Evolutionary conservation across 179 eudicot species (phyloP).

Genomic region (Silene coronaria): DNA sequence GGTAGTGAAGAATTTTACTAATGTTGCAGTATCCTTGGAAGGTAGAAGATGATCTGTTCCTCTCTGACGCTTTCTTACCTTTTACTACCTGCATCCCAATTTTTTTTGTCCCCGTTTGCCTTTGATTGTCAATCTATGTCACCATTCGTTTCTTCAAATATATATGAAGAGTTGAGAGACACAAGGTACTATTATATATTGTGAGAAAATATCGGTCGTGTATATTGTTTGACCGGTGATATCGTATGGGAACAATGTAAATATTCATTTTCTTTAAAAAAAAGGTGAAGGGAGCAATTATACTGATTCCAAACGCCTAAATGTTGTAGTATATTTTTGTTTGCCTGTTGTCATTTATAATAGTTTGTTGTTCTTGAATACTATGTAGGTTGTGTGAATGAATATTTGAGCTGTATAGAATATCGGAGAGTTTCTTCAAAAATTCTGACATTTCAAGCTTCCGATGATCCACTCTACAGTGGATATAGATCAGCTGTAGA

Average conservation of each 20-base stretch:
- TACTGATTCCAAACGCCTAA: background rate
- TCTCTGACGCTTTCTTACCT: background rate
- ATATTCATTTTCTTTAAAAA: no score
- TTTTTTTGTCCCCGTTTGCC: no score
- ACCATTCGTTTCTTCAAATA: no score
- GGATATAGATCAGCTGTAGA: constrained; percentile 83
- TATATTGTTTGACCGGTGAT: no score
- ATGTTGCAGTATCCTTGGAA: constrained; percentile 84
- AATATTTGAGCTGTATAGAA: constrained; percentile 63
- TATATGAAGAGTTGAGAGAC: no score
- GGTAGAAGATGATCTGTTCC: constrained; percentile 36
- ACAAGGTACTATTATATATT: no score
- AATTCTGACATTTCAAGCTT: constrained; percentile 77
- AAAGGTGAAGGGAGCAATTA: no score
- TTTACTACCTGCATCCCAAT: background rate
- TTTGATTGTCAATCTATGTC: no score
- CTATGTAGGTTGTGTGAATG: constrained; percentile 55
- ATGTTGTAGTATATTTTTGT: background rate
- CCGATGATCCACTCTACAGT: constrained; percentile 81
- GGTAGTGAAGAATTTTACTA: constrained; percentile 73
- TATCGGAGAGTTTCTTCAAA: constrained; percentile 65
- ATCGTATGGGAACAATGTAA: no score
- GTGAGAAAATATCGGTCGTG: no score
- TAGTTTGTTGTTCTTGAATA: constrained; percentile 18
- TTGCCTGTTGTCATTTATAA: background rate